Conservation (phyloP, 768 basidiomycete species). For the Phanerochaete sordida region DNA sequence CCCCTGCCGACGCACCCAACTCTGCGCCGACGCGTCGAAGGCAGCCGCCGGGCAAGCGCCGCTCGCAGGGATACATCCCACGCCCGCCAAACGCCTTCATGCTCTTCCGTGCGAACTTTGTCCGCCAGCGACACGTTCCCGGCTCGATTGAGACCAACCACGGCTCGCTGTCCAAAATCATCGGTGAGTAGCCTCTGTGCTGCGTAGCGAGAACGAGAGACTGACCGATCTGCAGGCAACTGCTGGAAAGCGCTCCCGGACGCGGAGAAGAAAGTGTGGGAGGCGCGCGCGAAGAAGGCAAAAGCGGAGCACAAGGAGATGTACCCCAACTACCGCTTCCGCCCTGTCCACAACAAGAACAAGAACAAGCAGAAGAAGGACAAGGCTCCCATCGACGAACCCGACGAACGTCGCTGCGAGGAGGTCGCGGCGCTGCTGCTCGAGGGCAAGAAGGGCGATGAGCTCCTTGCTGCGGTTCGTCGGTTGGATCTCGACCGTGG, state of each 20-base stretch:
- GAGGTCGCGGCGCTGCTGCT: constrained; percentile 62
- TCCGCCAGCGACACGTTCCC: constrained; percentile 44
- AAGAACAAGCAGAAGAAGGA: constrained; percentile 41
- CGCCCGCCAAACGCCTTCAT: constrained; percentile 88
- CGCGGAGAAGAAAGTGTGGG: constrained; percentile 72
- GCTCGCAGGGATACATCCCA: constrained; percentile 64
- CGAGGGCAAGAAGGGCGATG: constrained; percentile 67
- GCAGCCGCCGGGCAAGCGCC: constrained; percentile 57
- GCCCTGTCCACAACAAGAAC: constrained; percentile 32
- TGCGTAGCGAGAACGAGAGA: neutral
- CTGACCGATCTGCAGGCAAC: constrained; percentile 29
- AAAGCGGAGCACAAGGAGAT: constrained; percentile 67
- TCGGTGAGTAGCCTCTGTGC: constrained; percentile 23
- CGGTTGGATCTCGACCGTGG: constrained; percentile 38
- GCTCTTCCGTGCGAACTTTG: constrained; percentile 70
- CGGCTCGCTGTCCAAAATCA: constrained; percentile 46
- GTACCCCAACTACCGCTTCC: constrained; percentile 63
- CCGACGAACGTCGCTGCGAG: constrained; percentile 35
- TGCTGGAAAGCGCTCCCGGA: constrained; percentile 68
- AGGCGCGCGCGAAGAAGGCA: constrained; percentile 65
- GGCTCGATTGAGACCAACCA: constrained; percentile 49
- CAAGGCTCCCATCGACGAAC: constrained; percentile 17
- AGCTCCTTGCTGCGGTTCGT: constrained; percentile 60
- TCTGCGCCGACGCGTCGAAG: constrained; percentile 42
- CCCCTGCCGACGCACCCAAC: constrained; percentile 41